A percentile compares a stretch with the other conserved stretches of the same genome.
Conservation (phyloP, 1,284 basidiomycete genomes). For the Ganoderma leucocontextum region DNA sequence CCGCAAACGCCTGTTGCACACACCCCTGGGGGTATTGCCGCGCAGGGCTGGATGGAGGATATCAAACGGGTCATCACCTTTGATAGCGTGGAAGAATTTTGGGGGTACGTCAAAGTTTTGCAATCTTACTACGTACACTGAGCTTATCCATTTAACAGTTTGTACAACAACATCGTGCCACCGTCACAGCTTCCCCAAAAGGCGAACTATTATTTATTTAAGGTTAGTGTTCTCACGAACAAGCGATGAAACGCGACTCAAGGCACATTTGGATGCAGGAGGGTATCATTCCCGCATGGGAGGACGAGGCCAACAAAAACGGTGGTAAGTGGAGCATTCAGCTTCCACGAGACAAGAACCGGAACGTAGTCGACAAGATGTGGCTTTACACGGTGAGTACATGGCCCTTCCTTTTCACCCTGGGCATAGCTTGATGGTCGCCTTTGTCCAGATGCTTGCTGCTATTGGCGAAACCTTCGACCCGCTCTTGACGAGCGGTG, state of each 20-base stretch:
- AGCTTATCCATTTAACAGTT: slow-evolving; percentile 49
- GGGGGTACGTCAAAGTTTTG: slow-evolving; percentile 73
- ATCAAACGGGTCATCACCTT: slow-evolving; percentile 95
- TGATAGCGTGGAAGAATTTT: slow-evolving; percentile 96
- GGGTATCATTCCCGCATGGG: slow-evolving; percentile 96
- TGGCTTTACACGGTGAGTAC: slow-evolving; percentile 92
- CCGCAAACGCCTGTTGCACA: slow-evolving; percentile 76
- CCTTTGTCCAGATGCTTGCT: slow-evolving; percentile 84
- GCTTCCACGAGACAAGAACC: slow-evolving; percentile 94
- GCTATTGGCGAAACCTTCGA: slow-evolving; percentile 98
- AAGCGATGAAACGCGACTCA: slow-evolving; percentile 22
- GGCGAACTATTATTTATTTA: slow-evolving; percentile 99
- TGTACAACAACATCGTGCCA: slow-evolving; percentile 98
- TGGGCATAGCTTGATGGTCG: not conserved
- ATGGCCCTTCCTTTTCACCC: not conserved
- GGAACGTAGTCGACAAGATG: slow-evolving; percentile 87
- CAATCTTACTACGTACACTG: slow-evolving; percentile 11
- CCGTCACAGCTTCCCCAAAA: slow-evolving; percentile 95
- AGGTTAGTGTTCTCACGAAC: slow-evolving; percentile 53
- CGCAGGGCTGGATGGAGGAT: slow-evolving; percentile 96
- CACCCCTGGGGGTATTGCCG: slow-evolving; percentile 67
- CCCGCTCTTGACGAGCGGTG: slow-evolving; percentile 70
- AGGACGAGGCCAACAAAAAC: slow-evolving; percentile 94
- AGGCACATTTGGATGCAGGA: slow-evolving; percentile 58
- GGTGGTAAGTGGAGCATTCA: slow-evolving; percentile 99